Evolutionary conservation across 2,329 filamentous ascomycete species (phyloP).

Genomic region (Alternaria ethzedia): DNA sequence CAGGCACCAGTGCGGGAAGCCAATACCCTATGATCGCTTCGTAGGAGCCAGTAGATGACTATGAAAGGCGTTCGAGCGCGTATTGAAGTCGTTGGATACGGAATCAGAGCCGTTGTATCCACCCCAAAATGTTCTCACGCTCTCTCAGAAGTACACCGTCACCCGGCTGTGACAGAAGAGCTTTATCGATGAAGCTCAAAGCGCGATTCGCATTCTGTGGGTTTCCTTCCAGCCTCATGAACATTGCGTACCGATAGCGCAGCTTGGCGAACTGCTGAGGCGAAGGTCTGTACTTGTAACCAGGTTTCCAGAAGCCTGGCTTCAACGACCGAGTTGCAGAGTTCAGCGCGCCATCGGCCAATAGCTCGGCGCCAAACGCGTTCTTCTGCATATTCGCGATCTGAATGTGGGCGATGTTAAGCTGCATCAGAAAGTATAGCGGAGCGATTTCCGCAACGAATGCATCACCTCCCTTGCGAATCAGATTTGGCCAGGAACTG

Average conservation of each 20-base stretch:
- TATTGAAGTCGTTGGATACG: too few species aligned
- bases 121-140: constrained; percentile 7
- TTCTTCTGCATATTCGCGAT: constrained; percentile 5
- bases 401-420: constrained; percentile 21
- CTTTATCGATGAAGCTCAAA: neutral
- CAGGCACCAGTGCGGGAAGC: neutral
- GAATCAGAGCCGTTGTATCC: neutral
- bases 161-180: constrained; percentile 2
- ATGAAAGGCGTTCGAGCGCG: too few species aligned
- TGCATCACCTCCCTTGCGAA: constrained; percentile 1
- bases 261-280: constrained; percentile 14
- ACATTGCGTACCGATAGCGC: constrained; percentile 10
- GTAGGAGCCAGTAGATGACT: too few species aligned
- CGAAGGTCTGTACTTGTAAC: constrained; percentile 7
- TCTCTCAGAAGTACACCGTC: constrained; percentile 11
- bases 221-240: constrained; percentile 6
- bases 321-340: constrained; percentile 1
- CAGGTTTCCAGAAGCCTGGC: constrained; percentile 14
- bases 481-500: constrained; percentile 15
- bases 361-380: neutral
- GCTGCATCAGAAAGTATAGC: constrained; percentile 22
- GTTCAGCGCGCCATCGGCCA: constrained; percentile 7
- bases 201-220: neutral
- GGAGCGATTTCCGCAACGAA: constrained; percentile 21
- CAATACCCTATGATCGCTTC: too few species aligned